phyloP scores from a whole-genome alignment of 176 grass and related monocot genomes.

The Tuctoria greenei region DNA sequence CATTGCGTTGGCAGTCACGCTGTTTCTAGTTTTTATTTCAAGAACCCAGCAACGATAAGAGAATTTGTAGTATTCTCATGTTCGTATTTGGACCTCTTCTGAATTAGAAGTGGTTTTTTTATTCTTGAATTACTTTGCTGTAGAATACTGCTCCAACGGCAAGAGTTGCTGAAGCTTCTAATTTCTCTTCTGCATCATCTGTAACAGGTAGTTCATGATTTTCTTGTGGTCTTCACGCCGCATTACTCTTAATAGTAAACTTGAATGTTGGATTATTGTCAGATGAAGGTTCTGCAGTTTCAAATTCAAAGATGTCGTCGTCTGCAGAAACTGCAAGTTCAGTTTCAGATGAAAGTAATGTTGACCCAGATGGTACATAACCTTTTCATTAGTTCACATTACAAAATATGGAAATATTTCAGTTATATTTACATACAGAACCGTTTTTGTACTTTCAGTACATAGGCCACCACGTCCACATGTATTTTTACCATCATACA shows the following conservation, averaged over 20 bases:
- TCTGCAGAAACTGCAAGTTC: constrained; percentile 57
- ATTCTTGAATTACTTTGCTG: constrained; percentile 35
- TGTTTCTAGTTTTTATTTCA: constrained; percentile 9
- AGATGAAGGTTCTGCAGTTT: constrained; percentile 66
- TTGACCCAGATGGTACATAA: constrained; percentile 58
- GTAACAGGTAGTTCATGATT: constrained; percentile 40
- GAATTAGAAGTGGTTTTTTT: background rate
- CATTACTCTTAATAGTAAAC: background rate
- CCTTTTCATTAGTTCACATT: constrained; percentile 21
- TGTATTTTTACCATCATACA: constrained; percentile 59
- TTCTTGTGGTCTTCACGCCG: background rate
- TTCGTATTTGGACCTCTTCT: constrained; percentile 1
- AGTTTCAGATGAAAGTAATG: constrained; percentile 50
- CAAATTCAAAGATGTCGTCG: constrained; percentile 44
- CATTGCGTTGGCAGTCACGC: constrained; percentile 8
- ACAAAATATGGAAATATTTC: background rate
- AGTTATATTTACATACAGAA: constrained; percentile 6
- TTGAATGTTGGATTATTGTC: constrained; percentile 30
- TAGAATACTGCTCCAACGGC: constrained; percentile 62
- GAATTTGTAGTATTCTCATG: constrained; percentile 15
- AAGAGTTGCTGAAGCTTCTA: constrained; percentile 45
- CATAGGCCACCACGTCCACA: constrained; percentile 46
- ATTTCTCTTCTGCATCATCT: constrained; percentile 41
- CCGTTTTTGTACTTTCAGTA: constrained; percentile 39
- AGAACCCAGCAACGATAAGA: background rate